Base-by-base conservation (phyloP, 2,329 filamentous ascomycete genomes). In the Alternaria tenuissima region DNA sequence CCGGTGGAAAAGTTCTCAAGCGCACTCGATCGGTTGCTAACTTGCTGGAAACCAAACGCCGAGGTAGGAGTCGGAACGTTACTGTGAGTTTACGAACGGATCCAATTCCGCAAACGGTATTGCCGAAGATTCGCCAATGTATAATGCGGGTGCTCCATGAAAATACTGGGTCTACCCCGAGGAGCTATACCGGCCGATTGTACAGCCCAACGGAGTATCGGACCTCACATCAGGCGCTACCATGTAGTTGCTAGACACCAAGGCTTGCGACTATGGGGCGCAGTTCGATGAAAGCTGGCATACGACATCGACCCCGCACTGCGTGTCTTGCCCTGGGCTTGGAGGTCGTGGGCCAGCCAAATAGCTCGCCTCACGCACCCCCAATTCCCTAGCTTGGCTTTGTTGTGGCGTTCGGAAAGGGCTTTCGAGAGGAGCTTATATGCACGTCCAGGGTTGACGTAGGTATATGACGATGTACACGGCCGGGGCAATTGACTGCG, bases 371-470 rank as follows among this genome's bases (percentile, higher is more conserved):
- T 64, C 58, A 65, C 55, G 53, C 22, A 38, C 42, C 49, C 54
- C 22, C 36, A 18, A 42, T 22, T 24, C 20, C 18, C 16, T 20
- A 30, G 49, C 51, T 57, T 60, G 52, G 65, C 46, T 22, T 11
- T 14, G 56, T 26, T 57, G 64, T 66, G 61, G 70, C 70, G 63
- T 68, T 69, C 32, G 69, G 69, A 56, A 63, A 67, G 62, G 70
- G 73, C 73, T 73, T 66, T 49, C 64, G 46, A 54, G 55, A 55
- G 67, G 64, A 70, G 72, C 69, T 76, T 75, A 70, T 67, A 63
- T 71, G 52, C 63, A 71, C 67, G 57, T 59, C 68, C 59, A 48
- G 61, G 61, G 38, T 47, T 51, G 62, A 55, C 36, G 51, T 56
- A 62, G 61, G 55, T 58, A 70, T 59, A 76, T 73, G 73, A 76